Conservation (phyloP, 441 rosid species). For the Erysimum cheiri region DNA sequence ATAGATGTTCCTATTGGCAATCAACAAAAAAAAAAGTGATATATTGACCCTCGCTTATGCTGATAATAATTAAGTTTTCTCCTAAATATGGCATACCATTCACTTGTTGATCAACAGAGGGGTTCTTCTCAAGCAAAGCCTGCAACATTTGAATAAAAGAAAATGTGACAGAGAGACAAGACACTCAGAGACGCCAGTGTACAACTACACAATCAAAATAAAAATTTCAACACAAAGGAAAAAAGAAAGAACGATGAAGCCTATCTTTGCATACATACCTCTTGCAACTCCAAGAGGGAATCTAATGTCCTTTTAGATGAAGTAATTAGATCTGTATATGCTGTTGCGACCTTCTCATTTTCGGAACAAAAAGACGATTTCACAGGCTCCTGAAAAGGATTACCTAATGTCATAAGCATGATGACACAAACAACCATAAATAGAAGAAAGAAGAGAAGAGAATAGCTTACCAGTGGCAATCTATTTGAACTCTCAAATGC, state of each 20-base stretch:
- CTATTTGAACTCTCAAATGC: slow-evolving; percentile 79
- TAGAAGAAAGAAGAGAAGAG: slow-evolving; percentile 16
- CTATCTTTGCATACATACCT: slow-evolving; percentile 52
- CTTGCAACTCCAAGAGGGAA: slow-evolving; percentile 77
- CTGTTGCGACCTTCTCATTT: slow-evolving; percentile 58
- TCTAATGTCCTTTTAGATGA: slow-evolving; percentile 77
- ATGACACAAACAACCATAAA: slow-evolving; percentile 20
- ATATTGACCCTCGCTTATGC: not conserved
- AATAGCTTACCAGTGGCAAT: slow-evolving; percentile 68
- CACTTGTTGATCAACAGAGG: slow-evolving; percentile 59
- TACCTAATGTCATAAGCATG: slow-evolving; percentile 6
- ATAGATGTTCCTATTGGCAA: slow-evolving; percentile 30
- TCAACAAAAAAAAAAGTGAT: no score
- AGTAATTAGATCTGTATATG: slow-evolving; percentile 67
- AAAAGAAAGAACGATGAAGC: not conserved
- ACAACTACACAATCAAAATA: slow-evolving; percentile 12
- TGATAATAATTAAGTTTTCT: slow-evolving; percentile 3
- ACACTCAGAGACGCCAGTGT: not conserved
- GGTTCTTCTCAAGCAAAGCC: slow-evolving; percentile 91
- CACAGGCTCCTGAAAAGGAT: slow-evolving; percentile 63
- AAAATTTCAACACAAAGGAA: not conserved
- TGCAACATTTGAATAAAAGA: slow-evolving; percentile 37
- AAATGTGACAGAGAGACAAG: slow-evolving; percentile 13
- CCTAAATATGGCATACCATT: slow-evolving; percentile 55
- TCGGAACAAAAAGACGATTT: slow-evolving; percentile 68